A percentile compares a stretch with the other conserved stretches of the same genome.
Conservation (phyloP, 2,329 filamentous ascomycete genomes). For the Botrytis byssoidea region DNA sequence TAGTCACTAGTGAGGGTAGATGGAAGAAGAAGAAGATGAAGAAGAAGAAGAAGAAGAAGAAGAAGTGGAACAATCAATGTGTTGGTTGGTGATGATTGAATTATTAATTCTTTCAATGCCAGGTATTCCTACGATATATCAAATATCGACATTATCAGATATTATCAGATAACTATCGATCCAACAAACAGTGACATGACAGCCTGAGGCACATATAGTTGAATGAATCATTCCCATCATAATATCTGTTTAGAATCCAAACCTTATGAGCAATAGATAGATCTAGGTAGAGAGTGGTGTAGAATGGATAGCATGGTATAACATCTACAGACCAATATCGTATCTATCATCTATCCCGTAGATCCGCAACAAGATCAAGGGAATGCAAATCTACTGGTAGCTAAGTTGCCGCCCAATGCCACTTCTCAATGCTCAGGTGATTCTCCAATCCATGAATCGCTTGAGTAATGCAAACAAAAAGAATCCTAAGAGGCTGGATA, state of each 20-base stretch:
- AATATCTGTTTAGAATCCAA: not conserved
- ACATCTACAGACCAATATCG: not conserved
- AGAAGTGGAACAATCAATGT: not conserved
- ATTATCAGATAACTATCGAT: not conserved
- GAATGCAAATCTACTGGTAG: not conserved
- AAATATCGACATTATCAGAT: not conserved
- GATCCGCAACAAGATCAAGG: not conserved
- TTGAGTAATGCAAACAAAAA: conserved; percentile 3
- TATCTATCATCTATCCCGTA: not conserved
- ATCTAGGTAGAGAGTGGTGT: not conserved
- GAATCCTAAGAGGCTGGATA: not conserved
- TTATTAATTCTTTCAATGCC: not conserved
- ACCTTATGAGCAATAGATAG: not conserved
- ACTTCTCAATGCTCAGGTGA: not conserved
- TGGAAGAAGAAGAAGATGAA: too few relatives aligned
- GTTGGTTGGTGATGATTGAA: not conserved
- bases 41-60: too few relatives aligned
- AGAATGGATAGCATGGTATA: not conserved
- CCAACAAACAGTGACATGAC: not conserved
- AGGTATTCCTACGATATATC: not conserved
- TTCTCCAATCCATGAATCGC: not conserved
- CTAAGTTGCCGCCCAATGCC: not conserved
- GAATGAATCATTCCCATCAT: not conserved
- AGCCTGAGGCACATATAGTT: not conserved
- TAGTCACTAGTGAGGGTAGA: not conserved